phyloP scores from a whole-genome alignment of 2,329 filamentous ascomycete genomes.

The Venturiaceae sp. region DNA sequence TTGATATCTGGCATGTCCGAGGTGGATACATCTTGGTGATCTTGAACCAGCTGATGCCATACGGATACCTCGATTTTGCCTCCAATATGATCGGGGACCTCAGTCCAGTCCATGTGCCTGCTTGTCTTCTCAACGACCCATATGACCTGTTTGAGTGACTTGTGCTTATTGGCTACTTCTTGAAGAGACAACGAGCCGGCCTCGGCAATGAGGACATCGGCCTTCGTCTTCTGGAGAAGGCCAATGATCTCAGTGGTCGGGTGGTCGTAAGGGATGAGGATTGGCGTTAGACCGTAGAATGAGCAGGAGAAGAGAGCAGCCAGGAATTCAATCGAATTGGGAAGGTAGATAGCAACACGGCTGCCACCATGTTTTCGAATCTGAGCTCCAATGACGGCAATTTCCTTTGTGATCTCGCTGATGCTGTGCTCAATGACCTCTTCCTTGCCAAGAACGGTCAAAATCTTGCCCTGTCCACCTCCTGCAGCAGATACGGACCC shows the following conservation, averaged over 20 bases:
- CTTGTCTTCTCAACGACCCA: slow-evolving; percentile 92
- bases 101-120: slow-evolving; percentile 91
- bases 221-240: slow-evolving; percentile 62
- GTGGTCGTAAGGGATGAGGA: slow-evolving; percentile 77
- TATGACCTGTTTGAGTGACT: slow-evolving; percentile 63
- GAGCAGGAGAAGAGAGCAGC: slow-evolving; percentile 75
- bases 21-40: slow-evolving; percentile 44
- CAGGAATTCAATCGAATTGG: slow-evolving; percentile 86
- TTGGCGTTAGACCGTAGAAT: slow-evolving; percentile 79
- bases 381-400: slow-evolving; percentile 75
- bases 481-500: slow-evolving; percentile 26
- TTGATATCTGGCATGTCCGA: slow-evolving; percentile 52
- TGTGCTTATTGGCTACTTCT: slow-evolving; percentile 57
- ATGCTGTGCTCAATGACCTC: slow-evolving; percentile 60
- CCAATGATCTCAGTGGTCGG: slow-evolving; percentile 57
- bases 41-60: slow-evolving; percentile 82
- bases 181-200: slow-evolving; percentile 83
- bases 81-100: slow-evolving; percentile 68
- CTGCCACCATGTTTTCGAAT: slow-evolving; percentile 58
- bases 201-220: slow-evolving; percentile 73
- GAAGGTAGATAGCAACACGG: slow-evolving; percentile 80
- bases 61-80: slow-evolving; percentile 73
- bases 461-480: slow-evolving; percentile 47
- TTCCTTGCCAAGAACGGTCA: slow-evolving; percentile 70
- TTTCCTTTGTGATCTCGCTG: slow-evolving; percentile 71